These are phyloP conservation scores for Haberlea rhodopensis DNA, from an alignment of 257 asterid species.

Conservation along the genomic window DNA sequence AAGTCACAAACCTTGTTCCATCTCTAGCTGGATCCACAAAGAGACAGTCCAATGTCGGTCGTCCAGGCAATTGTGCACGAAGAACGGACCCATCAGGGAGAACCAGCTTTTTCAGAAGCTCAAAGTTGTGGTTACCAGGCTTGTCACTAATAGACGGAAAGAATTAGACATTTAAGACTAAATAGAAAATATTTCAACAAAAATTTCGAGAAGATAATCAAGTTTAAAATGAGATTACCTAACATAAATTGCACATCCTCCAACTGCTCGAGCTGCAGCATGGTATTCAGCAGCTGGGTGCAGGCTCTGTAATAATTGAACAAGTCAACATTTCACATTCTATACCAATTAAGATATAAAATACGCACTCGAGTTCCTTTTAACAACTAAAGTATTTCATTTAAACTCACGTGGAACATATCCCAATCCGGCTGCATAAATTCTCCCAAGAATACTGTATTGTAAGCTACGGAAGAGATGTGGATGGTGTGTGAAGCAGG, in stretches of 20 bases:
- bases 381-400: neutral
- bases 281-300: conserved; percentile 96
- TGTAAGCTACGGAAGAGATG: conserved; percentile 83
- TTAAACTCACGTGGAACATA: conserved; percentile 81
- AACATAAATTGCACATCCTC: conserved; percentile 77
- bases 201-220: neutral
- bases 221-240: conserved; percentile 43
- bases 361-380: neutral
- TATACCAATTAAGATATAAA: neutral
- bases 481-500: conserved; percentile 98
- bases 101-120: conserved; percentile 79
- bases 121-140: conserved; percentile 88
- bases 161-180: no score
- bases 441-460: conserved; percentile 80
- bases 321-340: neutral
- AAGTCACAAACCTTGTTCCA: conserved; percentile 56
- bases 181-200: neutral
- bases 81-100: conserved; percentile 94
- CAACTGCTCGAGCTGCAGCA: conserved; percentile 93
- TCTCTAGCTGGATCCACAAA: conserved; percentile 94
- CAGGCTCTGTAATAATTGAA: conserved; percentile 55
- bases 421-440: conserved; percentile 98
- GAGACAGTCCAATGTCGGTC: conserved; percentile 86
- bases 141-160: conserved; percentile 52
- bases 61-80: conserved; percentile 86